phyloP scores from a whole-genome alignment of 2,329 filamentous ascomycete genomes.

The Colletotrichum graminicola region DNA sequence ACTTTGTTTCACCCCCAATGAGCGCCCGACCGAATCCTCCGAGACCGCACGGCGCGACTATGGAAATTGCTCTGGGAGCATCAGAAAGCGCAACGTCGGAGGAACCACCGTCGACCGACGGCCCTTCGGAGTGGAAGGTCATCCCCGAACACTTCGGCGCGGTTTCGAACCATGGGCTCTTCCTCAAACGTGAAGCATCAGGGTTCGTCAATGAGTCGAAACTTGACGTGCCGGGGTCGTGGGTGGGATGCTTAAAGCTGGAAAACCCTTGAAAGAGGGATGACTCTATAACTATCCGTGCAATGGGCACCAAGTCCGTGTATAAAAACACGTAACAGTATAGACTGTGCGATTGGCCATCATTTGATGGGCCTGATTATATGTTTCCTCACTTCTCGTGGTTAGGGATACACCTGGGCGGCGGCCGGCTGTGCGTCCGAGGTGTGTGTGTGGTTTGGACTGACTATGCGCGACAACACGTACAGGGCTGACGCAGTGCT shows the following conservation, averaged over 20 bases:
- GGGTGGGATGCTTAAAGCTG: conserved; percentile 20
- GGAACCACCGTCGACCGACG: conserved; percentile 10
- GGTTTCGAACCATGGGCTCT: conserved; percentile 71
- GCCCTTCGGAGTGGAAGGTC: conserved; percentile 46
- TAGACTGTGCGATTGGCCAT: not conserved
- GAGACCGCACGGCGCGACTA: conserved; percentile 26
- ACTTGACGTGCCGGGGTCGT: conserved; percentile 62
- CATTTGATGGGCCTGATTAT: too few relatives aligned
- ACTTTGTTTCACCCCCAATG: conserved; percentile 63
- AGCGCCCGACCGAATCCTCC: conserved; percentile 36
- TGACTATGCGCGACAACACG: conserved; percentile 25
- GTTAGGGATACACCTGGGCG: not conserved
- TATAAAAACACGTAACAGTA: conserved; percentile 1
- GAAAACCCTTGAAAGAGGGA: not conserved
- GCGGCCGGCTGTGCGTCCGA: conserved; percentile 8
- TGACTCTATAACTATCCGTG: not conserved
- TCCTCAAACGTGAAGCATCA: conserved; percentile 50
- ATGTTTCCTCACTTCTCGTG: not conserved
- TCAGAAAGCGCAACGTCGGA: conserved; percentile 42
- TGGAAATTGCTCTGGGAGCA: conserved; percentile 52
- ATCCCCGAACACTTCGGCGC: conserved; percentile 68
- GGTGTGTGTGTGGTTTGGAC: conserved; percentile 6
- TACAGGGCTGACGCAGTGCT: conserved; percentile 34
- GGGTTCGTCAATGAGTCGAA: conserved; percentile 52
- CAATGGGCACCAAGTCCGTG: conserved; percentile 7